Evolutionary conservation across 257 asterid genomes (phyloP).

Genomic region (Fraxinus excelsior): DNA sequence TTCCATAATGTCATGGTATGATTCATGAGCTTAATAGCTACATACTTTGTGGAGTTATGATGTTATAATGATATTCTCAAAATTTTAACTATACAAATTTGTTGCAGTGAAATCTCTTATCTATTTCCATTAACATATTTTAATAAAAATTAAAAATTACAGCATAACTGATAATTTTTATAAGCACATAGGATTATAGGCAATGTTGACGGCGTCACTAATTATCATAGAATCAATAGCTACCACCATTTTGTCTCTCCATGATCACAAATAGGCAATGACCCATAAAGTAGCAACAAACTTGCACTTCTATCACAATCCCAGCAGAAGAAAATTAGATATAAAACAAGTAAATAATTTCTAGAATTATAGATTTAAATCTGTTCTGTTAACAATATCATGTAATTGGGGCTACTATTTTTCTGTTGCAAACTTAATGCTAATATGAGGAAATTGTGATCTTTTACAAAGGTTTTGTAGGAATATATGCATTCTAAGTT

Average conservation of each 20-base stretch:
- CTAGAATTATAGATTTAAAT: neutral
- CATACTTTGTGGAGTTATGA: neutral
- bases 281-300: neutral
- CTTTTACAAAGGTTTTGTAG: neutral
- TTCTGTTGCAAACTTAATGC: slow-evolving; percentile 18
- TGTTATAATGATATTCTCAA: neutral
- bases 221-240: too few relatives aligned
- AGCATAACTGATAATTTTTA: neutral
- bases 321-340: neutral
- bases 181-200: neutral
- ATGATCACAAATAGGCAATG: too few relatives aligned
- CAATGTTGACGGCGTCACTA: neutral
- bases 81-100: neutral
- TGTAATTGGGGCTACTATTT: neutral
- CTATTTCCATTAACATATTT: neutral
- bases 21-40: neutral
- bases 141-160: neutral
- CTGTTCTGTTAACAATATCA: slow-evolving; percentile 5
- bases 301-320: neutral
- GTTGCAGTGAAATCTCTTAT: neutral
- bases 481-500: neutral
- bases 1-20: neutral
- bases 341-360: slow-evolving; percentile 13
- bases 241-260: too few relatives aligned
- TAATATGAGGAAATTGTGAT: neutral